These are phyloP conservation scores for Plantago coronopus DNA, from an alignment of 305 asterid species.

Conservation along the genomic window DNA sequence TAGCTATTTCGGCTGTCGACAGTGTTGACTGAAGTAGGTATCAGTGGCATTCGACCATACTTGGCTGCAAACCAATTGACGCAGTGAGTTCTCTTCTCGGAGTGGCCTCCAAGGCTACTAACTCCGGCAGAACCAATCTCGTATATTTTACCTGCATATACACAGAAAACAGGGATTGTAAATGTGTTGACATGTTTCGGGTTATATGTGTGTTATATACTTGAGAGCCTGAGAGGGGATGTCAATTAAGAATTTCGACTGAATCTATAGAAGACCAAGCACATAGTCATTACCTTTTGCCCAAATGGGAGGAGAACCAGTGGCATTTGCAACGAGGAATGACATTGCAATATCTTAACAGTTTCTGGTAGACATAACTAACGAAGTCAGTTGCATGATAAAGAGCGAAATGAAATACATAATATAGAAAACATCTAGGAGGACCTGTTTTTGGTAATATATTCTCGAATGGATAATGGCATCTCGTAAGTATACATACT, in stretches of 20 bases:
- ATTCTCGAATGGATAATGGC: conserved; percentile 76
- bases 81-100: conserved; percentile 52
- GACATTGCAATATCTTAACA: conserved; percentile 97
- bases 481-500: conserved; percentile 64
- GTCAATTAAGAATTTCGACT: too few relatives aligned
- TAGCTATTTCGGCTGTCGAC: conserved; percentile 63
- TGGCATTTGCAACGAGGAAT: conserved; percentile 77
- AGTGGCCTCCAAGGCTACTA: conserved; percentile 90
- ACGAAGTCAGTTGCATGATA: conserved; percentile 1
- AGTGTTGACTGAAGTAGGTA: conserved; percentile 69
- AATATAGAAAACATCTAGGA: conserved; percentile 1
- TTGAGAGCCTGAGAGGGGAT: too few relatives aligned
- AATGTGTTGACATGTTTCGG: background rate
- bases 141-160: conserved; percentile 55
- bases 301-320: conserved; percentile 86
- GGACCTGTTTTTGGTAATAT: conserved; percentile 62
- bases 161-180: conserved; percentile 14
- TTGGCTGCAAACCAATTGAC: conserved; percentile 54
- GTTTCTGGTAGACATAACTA: conserved; percentile 41
- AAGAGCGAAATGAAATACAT: background rate
- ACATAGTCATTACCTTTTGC: conserved; percentile 55
- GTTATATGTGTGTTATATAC: background rate
- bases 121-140: conserved; percentile 84
- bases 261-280: background rate
- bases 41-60: conserved; percentile 65